Conservation (phyloP, 1,284 basidiomycete genomes). For the Melampsora larici-populina region DNA sequence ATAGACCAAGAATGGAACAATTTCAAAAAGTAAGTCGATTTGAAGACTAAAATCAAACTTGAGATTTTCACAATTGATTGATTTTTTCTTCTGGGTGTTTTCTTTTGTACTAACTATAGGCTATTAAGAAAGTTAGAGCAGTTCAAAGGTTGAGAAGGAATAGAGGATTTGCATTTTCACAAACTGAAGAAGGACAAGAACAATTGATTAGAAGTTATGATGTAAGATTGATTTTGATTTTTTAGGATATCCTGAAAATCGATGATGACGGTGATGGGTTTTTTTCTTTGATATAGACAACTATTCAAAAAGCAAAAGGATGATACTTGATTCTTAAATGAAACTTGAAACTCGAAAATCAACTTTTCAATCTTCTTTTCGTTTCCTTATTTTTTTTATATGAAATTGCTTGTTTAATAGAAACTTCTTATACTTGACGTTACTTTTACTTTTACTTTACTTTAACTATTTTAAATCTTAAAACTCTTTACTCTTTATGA, state of each 20-base stretch:
- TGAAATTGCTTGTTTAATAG: no score
- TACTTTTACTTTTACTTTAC: no score
- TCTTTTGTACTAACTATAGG: slow-evolving; percentile 74
- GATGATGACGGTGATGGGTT: neutral
- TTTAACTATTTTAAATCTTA: no score
- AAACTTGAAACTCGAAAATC: no score
- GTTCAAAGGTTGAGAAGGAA: slow-evolving; percentile 90
- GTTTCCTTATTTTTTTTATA: neutral
- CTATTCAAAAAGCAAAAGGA: slow-evolving; percentile 42
- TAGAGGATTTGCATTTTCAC: slow-evolving; percentile 92
- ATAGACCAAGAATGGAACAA: slow-evolving; percentile 94
- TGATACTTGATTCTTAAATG: neutral
- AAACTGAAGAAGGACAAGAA: slow-evolving; percentile 57
- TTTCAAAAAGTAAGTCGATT: slow-evolving; percentile 53
- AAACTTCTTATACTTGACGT: no score
- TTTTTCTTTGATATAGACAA: slow-evolving; percentile 25
- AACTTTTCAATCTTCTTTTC: neutral
- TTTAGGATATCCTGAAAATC: no score
- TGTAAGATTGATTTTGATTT: slow-evolving; percentile 25
- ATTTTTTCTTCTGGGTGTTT: neutral
- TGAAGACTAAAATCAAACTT: neutral
- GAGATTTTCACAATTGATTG: no score
- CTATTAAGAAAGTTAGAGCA: slow-evolving; percentile 94
- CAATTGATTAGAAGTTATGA: slow-evolving; percentile 52
- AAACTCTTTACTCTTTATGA: no score